Percentiles rank a stretch among this genome's conserved stretches.
Conservation (phyloP, 2,329 filamentous ascomycete genomes). For the Xylaria sp. region DNA sequence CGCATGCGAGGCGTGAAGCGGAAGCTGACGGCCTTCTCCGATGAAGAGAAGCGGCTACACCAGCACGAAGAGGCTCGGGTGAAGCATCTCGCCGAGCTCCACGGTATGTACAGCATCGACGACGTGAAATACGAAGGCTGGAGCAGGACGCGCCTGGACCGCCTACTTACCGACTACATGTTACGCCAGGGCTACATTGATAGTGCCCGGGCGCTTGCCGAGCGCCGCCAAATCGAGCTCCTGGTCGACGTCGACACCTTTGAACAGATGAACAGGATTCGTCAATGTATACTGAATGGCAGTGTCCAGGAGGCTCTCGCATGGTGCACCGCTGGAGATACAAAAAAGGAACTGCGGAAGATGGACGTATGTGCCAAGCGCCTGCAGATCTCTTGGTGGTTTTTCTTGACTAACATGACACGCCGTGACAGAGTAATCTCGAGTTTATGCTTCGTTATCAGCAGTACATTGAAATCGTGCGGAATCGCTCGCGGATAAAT, state of each 20-base stretch:
- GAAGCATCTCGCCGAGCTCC: constrained; percentile 79
- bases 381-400: background rate
- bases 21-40: constrained; percentile 77
- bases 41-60: constrained; percentile 80
- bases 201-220: constrained; percentile 76
- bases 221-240: constrained; percentile 75
- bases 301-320: constrained; percentile 79
- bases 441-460: constrained; percentile 94
- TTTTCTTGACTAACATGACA: constrained; percentile 3
- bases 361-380: constrained; percentile 66
- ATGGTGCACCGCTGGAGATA: constrained; percentile 81
- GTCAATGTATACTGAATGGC: constrained; percentile 71
- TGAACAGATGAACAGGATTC: constrained; percentile 78
- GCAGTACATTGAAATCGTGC: constrained; percentile 90
- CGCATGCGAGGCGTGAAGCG: constrained; percentile 87
- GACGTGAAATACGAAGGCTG: constrained; percentile 95
- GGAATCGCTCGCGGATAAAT: constrained; percentile 66
- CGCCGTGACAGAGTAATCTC: constrained; percentile 57
- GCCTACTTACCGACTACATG: constrained; percentile 91
- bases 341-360: constrained; percentile 90
- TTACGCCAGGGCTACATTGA: constrained; percentile 81
- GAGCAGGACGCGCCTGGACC: constrained; percentile 80
- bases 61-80: constrained; percentile 77
- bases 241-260: constrained; percentile 92
- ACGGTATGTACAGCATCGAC: constrained; percentile 77